Evolutionary conservation across 768 basidiomycete species (phyloP).

Genomic region (Podaxis carcinomalis): DNA sequence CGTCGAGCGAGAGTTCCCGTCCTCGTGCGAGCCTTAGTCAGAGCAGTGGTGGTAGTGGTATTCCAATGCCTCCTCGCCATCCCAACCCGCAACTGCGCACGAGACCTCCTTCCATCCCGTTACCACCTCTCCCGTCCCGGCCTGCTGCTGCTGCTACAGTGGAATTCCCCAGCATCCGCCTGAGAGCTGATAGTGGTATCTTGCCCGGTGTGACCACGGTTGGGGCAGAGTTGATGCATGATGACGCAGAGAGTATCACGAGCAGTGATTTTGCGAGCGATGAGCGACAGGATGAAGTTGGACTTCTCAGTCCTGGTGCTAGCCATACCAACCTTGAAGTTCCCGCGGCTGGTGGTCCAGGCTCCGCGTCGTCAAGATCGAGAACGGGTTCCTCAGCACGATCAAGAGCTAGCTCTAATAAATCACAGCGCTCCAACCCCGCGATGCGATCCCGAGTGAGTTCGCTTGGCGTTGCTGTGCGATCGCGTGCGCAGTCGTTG

Average conservation of each 20-base stretch:
- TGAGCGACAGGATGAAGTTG: conserved; percentile 19
- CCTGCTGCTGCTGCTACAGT: conserved; percentile 16
- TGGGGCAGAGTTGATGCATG: conserved; percentile 28
- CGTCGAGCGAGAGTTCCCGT: background rate
- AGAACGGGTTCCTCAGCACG: conserved; percentile 17
- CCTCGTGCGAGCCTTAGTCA: conserved; percentile 29
- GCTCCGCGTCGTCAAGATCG: conserved; percentile 12
- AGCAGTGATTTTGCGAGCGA: conserved; percentile 1
- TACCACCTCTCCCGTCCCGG: conserved; percentile 17
- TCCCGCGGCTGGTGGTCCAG: background rate
- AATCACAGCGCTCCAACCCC: conserved; percentile 12
- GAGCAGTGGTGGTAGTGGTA: conserved; percentile 23
- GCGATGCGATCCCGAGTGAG: conserved; percentile 34
- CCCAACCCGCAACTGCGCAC: conserved; percentile 22
- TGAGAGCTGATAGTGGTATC: conserved; percentile 13
- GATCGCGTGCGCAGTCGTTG: conserved; percentile 64
- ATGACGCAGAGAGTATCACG: conserved; percentile 13
- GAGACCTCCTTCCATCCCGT: conserved; percentile 25
- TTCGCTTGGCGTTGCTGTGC: conserved; percentile 43
- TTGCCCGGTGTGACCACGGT: conserved; percentile 12
- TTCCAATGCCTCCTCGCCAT: conserved; percentile 42
- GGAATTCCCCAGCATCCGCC: conserved; percentile 12
- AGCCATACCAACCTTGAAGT: conserved; percentile 8
- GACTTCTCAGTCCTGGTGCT: conserved; percentile 21
- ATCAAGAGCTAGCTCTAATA: background rate